Evolutionary conservation across 2,329 filamentous ascomycete genomes (phyloP).

Genomic region (Aspergillus carbonarius): DNA sequence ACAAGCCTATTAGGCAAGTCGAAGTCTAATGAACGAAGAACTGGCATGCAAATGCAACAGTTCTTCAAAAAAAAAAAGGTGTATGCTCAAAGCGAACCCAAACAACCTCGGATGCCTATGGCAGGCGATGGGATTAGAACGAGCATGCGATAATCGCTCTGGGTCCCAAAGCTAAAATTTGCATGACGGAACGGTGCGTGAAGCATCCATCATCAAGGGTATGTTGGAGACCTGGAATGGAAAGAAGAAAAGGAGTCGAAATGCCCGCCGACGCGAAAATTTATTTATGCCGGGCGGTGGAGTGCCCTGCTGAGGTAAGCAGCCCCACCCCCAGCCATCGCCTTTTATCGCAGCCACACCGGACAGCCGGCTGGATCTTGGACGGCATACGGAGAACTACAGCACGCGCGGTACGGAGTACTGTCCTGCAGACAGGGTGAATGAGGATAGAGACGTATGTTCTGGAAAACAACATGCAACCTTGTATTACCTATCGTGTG

Average conservation of each 20-base stretch:
- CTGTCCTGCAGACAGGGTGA: too few relatives aligned
- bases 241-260: constrained; percentile 26
- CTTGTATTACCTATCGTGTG: too few relatives aligned
- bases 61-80: constrained; percentile 19
- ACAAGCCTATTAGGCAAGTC: neutral
- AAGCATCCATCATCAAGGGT: constrained; percentile 43
- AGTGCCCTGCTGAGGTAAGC: constrained; percentile 15
- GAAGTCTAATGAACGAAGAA: neutral
- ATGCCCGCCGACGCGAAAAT: constrained; percentile 17
- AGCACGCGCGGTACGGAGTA: too few relatives aligned
- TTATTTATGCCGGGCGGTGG: constrained; percentile 15
- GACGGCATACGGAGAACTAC: too few relatives aligned
- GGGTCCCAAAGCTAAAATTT: constrained; percentile 46
- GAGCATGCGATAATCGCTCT: constrained; percentile 40
- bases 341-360: too few relatives aligned
- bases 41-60: constrained; percentile 3
- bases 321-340: neutral
- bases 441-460: too few relatives aligned
- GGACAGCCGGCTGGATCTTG: too few relatives aligned
- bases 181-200: constrained; percentile 34
- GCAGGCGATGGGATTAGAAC: constrained; percentile 44
- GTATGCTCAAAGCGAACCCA: constrained; percentile 50
- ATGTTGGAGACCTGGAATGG: constrained; percentile 45
- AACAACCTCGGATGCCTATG: constrained; percentile 28
- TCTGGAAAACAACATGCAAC: too few relatives aligned